phyloP scores from a whole-genome alignment of 2,329 filamentous ascomycete species.

The Sordariomycetes sp. region DNA sequence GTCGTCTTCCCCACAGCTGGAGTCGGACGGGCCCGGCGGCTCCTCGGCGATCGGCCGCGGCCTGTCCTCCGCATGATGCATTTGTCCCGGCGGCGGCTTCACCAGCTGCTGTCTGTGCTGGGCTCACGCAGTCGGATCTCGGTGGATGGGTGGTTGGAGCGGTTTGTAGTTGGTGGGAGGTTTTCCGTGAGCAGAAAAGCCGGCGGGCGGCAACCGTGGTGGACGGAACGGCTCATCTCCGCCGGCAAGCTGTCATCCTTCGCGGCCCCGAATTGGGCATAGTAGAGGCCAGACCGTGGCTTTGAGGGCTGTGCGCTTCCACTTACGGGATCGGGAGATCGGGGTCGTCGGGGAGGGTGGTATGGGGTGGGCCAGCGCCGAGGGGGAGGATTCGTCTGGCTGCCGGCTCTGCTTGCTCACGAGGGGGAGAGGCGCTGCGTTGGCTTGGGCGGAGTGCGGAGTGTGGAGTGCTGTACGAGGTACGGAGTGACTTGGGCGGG shows the following conservation, averaged over 20 bases:
- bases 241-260: neutral
- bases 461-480: no score
- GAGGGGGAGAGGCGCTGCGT: no score
- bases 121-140: neutral
- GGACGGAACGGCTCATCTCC: neutral
- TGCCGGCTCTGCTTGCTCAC: no score
- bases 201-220: no score
- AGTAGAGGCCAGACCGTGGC: neutral
- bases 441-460: no score
- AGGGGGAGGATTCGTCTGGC: no score
- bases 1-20: constrained; percentile 22
- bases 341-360: neutral
- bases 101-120: neutral
- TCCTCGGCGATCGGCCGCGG: neutral
- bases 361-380: no score
- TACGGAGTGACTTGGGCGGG: no score
- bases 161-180: no score
- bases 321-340: neutral
- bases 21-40: constrained; percentile 10
- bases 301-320: neutral
- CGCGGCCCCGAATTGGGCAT: neutral
- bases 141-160: no score
- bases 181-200: no score
- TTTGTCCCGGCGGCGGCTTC: neutral
- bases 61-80: neutral